Conservation (phyloP, 176 grass and related monocot species). For the Neostapfia colusana region DNA sequence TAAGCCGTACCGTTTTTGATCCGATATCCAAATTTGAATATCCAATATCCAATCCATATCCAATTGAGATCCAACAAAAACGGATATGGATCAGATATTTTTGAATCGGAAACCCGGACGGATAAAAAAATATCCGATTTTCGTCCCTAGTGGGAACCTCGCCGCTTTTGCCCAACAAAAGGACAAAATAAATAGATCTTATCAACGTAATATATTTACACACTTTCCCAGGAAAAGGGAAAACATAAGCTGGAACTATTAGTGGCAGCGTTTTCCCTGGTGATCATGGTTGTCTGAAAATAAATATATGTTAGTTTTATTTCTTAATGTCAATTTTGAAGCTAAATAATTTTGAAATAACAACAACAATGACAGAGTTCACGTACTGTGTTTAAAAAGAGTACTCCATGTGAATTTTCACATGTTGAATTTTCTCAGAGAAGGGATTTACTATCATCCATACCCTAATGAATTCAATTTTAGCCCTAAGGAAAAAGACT, state of each 20-base stretch:
- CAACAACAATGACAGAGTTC: not conserved
- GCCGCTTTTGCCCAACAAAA: constrained; percentile 8
- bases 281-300: not conserved
- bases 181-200: constrained; percentile 22
- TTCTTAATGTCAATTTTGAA: not conserved
- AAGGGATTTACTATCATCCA: not conserved
- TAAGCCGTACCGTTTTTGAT: too few species aligned
- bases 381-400: not conserved
- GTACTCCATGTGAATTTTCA: not conserved
- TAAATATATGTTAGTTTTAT: not conserved
- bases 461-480: too few species aligned
- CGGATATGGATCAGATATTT: too few species aligned
- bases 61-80: too few species aligned
- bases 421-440: not conserved
- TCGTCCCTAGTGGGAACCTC: too few species aligned
- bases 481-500: too few species aligned
- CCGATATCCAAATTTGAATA: too few species aligned
- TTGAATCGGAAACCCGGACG: too few species aligned
- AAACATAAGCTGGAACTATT: not conserved
- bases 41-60: too few species aligned
- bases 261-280: not conserved
- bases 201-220: not conserved
- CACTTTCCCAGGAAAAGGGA: not conserved
- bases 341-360: not conserved
- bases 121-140: too few species aligned